Conservation (phyloP, 768 basidiomycete genomes). For the Tulasnella sp. region DNA sequence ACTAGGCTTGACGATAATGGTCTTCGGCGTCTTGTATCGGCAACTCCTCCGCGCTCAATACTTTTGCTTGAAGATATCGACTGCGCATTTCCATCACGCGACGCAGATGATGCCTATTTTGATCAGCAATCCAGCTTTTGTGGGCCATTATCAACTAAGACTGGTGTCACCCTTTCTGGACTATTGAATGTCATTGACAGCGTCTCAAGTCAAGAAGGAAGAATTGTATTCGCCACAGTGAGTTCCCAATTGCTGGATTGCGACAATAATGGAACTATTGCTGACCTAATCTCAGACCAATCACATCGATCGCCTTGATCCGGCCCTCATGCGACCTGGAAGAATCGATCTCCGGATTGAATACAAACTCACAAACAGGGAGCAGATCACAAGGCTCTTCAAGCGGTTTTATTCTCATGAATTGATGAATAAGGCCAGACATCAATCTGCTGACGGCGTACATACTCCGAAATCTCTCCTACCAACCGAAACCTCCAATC, state of each 20-base stretch:
- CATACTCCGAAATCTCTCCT: background rate
- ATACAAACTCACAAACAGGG: slow-evolving; percentile 65
- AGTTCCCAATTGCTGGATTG: slow-evolving; percentile 26
- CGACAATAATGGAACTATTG: background rate
- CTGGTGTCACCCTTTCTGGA: slow-evolving; percentile 52
- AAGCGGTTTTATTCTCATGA: slow-evolving; percentile 68
- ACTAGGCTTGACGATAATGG: slow-evolving; percentile 62
- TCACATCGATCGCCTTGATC: slow-evolving; percentile 80
- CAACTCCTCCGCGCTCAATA: slow-evolving; percentile 72
- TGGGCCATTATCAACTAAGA: background rate
- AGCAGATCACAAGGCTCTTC: slow-evolving; percentile 78
- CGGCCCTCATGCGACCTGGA: slow-evolving; percentile 82
- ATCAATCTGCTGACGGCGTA: background rate
- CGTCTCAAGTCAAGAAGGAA: slow-evolving; percentile 70
- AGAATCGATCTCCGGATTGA: slow-evolving; percentile 82
- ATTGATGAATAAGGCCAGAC: background rate
- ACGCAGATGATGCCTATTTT: slow-evolving; percentile 22
- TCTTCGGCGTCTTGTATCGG: slow-evolving; percentile 71
- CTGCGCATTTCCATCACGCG: slow-evolving; percentile 67
- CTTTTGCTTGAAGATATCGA: slow-evolving; percentile 88
- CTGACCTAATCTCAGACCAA: slow-evolving; percentile 47
- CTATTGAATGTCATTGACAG: slow-evolving; percentile 77
- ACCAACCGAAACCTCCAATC: background rate
- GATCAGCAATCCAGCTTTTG: background rate
- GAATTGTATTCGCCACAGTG: slow-evolving; percentile 68